Evolutionary conservation across 257 asterid genomes (phyloP).

Genomic region (Forsythia suspensa): DNA sequence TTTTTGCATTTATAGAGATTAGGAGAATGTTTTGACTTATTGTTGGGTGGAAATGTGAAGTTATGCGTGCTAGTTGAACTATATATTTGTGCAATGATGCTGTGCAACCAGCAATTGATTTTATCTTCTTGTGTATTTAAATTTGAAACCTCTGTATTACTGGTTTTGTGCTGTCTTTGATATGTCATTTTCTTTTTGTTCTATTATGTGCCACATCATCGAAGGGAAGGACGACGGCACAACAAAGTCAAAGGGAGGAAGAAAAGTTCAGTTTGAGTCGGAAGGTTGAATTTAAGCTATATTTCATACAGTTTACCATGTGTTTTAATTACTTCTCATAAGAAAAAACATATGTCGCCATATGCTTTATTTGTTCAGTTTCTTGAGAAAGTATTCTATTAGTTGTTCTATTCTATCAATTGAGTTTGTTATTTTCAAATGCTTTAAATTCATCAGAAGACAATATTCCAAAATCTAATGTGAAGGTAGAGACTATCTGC

Average conservation of each 20-base stretch:
- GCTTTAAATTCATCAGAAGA: slow-evolving; percentile 40
- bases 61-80: not conserved
- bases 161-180: not conserved
- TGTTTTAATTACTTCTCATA: not conserved
- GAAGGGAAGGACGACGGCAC: slow-evolving; percentile 54
- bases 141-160: not conserved
- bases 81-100: not conserved
- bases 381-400: not conserved
- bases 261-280: slow-evolving; percentile 62
- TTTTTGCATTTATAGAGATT: not conserved
- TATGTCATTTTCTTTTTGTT: not conserved
- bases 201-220: slow-evolving; percentile 30
- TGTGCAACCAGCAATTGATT: not conserved
- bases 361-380: not conserved
- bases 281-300: slow-evolving; percentile 44
- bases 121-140: slow-evolving; percentile 2
- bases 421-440: slow-evolving; percentile 15
- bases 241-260: slow-evolving; percentile 55
- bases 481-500: slow-evolving; percentile 37
- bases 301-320: slow-evolving; percentile 1
- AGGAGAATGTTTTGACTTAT: not conserved
- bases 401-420: slow-evolving; percentile 15
- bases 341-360: not conserved
- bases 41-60: not conserved
- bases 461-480: slow-evolving; percentile 41